These are phyloP conservation scores for Hirsutella rhossiliensis DNA, from an alignment of 2,329 filamentous ascomycete species.

Conservation along the genomic window DNA sequence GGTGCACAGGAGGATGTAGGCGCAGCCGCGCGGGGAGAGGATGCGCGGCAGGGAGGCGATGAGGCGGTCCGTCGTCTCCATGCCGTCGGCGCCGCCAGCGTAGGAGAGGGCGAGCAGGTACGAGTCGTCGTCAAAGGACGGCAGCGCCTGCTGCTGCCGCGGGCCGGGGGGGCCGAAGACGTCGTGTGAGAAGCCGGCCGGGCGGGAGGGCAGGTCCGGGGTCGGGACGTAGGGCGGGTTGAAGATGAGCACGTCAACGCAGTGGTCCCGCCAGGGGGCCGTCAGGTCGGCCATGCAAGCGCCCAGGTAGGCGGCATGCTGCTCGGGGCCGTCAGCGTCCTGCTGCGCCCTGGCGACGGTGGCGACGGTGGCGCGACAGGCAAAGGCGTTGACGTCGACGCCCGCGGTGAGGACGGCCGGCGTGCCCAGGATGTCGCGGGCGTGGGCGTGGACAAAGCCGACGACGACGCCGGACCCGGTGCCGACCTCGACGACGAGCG, in stretches of 20 bases:
- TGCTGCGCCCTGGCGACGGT: conserved; percentile 46
- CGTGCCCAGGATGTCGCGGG: conserved; percentile 60
- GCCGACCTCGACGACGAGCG: conserved; percentile 74
- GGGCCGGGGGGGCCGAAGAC: conserved; percentile 5
- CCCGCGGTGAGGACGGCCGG: conserved; percentile 58
- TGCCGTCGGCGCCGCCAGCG: conserved; percentile 78
- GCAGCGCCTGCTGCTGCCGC: conserved; percentile 15
- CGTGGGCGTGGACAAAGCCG: conserved; percentile 72
- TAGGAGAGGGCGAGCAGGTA: conserved; percentile 77
- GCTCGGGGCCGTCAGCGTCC: conserved; percentile 9
- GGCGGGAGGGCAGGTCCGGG: conserved; percentile 51
- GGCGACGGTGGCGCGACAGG: conserved; percentile 60
- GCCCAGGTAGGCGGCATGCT: conserved; percentile 46
- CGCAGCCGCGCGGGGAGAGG: conserved; percentile 58
- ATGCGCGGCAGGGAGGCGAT: conserved; percentile 55
- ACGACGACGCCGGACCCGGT: conserved; percentile 91
- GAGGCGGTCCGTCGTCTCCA: conserved; percentile 82
- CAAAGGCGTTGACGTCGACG: conserved; percentile 75
- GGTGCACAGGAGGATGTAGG: conserved; percentile 80
- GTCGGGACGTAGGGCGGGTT: conserved; percentile 97
- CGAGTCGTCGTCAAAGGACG: conserved; percentile 65
- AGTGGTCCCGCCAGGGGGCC: conserved; percentile 40
- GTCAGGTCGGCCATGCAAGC: conserved; percentile 61
- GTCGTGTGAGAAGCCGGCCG: conserved; percentile 13
- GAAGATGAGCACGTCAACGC: conserved; percentile 79